A percentile compares a stretch with the other conserved stretches of the same genome.
Evolutionary conservation across 2,329 filamentous ascomycete species (phyloP).

Genomic region (Pochonia chlamydosporia): DNA sequence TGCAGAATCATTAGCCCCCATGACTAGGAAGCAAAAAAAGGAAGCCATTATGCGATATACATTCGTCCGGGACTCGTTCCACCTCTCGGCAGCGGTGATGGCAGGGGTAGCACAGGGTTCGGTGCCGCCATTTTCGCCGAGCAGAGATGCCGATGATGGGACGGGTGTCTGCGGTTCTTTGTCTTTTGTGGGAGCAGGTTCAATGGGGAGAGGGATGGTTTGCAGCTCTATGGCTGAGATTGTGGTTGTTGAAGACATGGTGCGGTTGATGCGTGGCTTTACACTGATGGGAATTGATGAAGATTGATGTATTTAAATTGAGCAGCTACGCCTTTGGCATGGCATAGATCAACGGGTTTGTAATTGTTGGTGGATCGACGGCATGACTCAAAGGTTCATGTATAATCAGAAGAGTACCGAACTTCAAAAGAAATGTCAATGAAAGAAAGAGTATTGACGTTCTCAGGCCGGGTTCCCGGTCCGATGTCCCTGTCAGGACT

Average conservation of each 20-base stretch:
- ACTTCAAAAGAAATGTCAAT: too few relatives aligned
- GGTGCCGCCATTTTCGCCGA: constrained; percentile 1
- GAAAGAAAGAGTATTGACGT: too few relatives aligned
- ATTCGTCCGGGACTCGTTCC: constrained; percentile 45
- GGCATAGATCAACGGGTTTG: too few relatives aligned
- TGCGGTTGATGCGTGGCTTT: too few relatives aligned
- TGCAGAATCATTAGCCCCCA: constrained; percentile 53
- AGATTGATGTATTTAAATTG: too few relatives aligned
- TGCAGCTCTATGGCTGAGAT: constrained; percentile 1
- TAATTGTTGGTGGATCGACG: too few relatives aligned
- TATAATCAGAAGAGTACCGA: too few relatives aligned
- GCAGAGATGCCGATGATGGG: neutral
- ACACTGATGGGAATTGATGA: too few relatives aligned
- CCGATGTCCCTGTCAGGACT: too few relatives aligned
- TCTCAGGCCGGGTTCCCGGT: too few relatives aligned
- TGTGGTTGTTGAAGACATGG: constrained; percentile 1
- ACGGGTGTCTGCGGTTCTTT: neutral
- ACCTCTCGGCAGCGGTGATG: constrained; percentile 27
- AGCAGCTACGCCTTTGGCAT: too few relatives aligned
- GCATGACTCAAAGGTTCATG: too few relatives aligned
- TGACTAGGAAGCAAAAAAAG: constrained; percentile 52
- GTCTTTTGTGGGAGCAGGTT: neutral
- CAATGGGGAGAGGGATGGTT: neutral
- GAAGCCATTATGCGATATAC: constrained; percentile 42
- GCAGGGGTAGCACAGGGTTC: constrained; percentile 2